Base-by-base conservation (phyloP, 2,329 filamentous ascomycete genomes). In the Calycina marina region DNA sequence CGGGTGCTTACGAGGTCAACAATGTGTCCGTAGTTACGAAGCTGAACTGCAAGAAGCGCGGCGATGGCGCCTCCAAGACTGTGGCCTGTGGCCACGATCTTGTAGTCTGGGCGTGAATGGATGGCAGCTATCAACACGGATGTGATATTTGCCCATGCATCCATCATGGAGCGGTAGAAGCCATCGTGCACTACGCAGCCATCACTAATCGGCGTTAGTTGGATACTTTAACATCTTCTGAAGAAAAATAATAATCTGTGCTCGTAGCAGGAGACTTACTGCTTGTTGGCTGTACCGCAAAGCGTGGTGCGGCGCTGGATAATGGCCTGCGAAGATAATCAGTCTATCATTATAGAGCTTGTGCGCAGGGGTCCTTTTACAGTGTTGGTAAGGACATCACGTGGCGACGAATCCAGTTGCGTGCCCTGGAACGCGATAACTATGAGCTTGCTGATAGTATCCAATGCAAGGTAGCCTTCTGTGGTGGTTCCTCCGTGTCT, bases 61-160 rank as follows among this genome's bases (percentile, higher is more conserved):
- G 49, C 47, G 12, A 55, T 30, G 4, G 48, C 50, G 6, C 42
- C 52, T 3, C 52, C 52, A 3, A 55, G 43, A 11, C 41, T 46
- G 28, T 54, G 51, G 5, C 52, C 51, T 2, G 47, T 49, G n/a
- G 39, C 37, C n/a, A 46, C 35, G 14, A 52, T 34, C 27, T 36
- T 42, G 28, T 49, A 52, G 6, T 15, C 28, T 5, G 48, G 49
- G 25, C 47, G 14, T 8, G 32, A 18, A 2, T 28, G 28, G 4
- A 37, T 31, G 11, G 44, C 34, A 2, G 31, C 18, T 14, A 32
- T 32, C 6, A 52, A 32, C 2, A 41, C 31, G 2, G 37, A 20
- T 2, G 41, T 28, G 25, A 52, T 40, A 4, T 32, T 34, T 1
- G 32, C 32, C 17, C 31, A 16, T 10, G 44, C 40, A 12, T 45